These are phyloP conservation scores for Amanita fuliginea DNA, from an alignment of 768 basidiomycete species.

Conservation along the genomic window DNA sequence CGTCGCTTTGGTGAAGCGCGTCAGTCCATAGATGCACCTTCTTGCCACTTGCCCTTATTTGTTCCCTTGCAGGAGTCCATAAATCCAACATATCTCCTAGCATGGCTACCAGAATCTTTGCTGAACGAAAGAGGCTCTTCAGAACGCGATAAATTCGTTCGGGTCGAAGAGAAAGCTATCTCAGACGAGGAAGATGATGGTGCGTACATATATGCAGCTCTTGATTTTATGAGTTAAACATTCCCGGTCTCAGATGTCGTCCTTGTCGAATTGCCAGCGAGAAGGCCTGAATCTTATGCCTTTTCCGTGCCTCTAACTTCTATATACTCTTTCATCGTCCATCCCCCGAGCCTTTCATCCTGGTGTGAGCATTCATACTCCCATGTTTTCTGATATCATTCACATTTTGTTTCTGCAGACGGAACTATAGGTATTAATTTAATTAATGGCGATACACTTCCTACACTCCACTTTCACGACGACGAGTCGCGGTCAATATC, in stretches of 20 bases:
- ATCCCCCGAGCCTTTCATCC: constrained; percentile 73
- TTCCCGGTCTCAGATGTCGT: constrained; percentile 49
- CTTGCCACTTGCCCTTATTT: not conserved
- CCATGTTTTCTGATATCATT: constrained; percentile 10
- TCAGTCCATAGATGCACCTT: constrained; percentile 23
- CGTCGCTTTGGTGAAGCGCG: constrained; percentile 82
- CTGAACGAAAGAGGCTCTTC: constrained; percentile 71
- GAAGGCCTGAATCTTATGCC: constrained; percentile 83
- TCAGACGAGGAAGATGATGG: constrained; percentile 66
- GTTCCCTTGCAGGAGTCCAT: constrained; percentile 45
- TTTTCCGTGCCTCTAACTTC: constrained; percentile 90
- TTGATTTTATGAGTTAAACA: not conserved
- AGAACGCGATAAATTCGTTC: constrained; percentile 87
- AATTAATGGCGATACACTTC: constrained; percentile 74
- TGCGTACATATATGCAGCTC: constrained; percentile 26
- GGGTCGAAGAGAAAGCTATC: constrained; percentile 59
- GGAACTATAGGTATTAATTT: constrained; percentile 86
- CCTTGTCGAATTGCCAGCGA: constrained; percentile 74
- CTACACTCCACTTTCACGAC: constrained; percentile 92
- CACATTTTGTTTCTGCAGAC: constrained; percentile 31
- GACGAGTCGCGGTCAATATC: constrained; percentile 84
- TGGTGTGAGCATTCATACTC: constrained; percentile 42
- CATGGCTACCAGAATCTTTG: constrained; percentile 88
- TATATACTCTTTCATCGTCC: constrained; percentile 81
- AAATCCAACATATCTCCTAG: constrained; percentile 70